These are phyloP conservation scores for Rhizopogon vulgaris DNA, from an alignment of 768 basidiomycete species.

Conservation along the genomic window DNA sequence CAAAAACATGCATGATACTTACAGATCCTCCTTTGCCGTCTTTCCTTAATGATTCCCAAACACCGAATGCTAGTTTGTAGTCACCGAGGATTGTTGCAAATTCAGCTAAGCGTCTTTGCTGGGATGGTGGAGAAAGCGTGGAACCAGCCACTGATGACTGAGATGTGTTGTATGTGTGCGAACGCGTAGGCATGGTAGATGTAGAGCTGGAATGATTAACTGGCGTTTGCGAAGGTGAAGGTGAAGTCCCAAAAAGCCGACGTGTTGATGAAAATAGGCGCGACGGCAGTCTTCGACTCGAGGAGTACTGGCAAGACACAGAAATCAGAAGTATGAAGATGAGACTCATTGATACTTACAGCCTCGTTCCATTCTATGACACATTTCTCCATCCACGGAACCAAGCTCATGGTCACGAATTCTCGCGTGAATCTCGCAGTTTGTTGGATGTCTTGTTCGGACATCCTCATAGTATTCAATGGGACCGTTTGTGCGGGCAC, in stretches of 20 bases:
- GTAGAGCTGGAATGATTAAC: constrained; percentile 34
- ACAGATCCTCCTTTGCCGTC: constrained; percentile 87
- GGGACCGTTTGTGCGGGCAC: constrained; percentile 9
- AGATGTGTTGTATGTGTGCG: constrained; percentile 33
- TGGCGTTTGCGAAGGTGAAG: constrained; percentile 39
- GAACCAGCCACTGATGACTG: constrained; percentile 19
- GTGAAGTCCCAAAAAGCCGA: constrained; percentile 68
- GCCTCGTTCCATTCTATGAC: constrained; percentile 92
- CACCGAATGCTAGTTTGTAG: constrained; percentile 69
- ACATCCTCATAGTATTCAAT: constrained; percentile 42
- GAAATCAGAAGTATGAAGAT: constrained; percentile 1
- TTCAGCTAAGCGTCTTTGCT: constrained; percentile 87
- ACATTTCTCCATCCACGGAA: constrained; percentile 97
- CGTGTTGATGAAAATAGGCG: constrained; percentile 84
- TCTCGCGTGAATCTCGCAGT: constrained; percentile 79
- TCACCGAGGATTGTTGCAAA: constrained; percentile 92
- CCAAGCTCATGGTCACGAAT: constrained; percentile 79
- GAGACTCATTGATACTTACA: constrained; percentile 29
- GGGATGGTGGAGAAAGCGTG: constrained; percentile 43
- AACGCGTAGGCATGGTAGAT: constrained; percentile 28
- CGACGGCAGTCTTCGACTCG: constrained; percentile 72
- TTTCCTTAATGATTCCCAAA: constrained; percentile 86
- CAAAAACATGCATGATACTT: constrained; percentile 20
- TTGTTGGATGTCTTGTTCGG: constrained; percentile 68
- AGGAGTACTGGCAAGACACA: constrained; percentile 46